Base-by-base conservation (phyloP, 2,329 filamentous ascomycete species). In the Pseudonectria foliicola region DNA sequence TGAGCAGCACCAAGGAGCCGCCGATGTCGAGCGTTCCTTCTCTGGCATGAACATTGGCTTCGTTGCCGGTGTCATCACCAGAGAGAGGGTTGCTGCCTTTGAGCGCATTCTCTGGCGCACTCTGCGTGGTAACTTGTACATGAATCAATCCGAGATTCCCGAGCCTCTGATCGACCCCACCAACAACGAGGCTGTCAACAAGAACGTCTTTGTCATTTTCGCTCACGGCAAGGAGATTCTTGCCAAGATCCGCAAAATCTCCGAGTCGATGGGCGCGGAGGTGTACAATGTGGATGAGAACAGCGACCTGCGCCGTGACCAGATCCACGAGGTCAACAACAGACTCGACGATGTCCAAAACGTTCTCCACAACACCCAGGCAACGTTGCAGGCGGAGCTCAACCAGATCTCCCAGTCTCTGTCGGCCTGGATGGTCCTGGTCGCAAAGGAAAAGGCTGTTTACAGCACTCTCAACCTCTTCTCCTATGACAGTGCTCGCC, bases 131-230 rank as follows among this genome's bases (percentile, higher is more conserved):
- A 98, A 98, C 63, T 70, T 98, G 45, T 98, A 96, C 73, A 98
- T 98, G 92, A 98, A 98, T 66, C 93, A 98, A 70, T 90, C 90
- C 27, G 92, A 98, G 71, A 98, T 98, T 43, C 82, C 88, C 7
- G 90, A 98, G 60, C 80, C 86, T 25, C 82, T 98, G 50, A 73
- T 95, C 59, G 86, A 98, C 61, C 90, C 92, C 12, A 75, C 83
- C 57, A 95, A 79, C 67, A 95, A 96, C 60, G 90, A 96, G 65
- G 73, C 85, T 45, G 75, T 93, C 51, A 80, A 84, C 70, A 98
- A 98, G 79, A 98, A 95, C 52, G 92, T 98, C 37, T 98, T 98
- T 56, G 90, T 98, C 56, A 98, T 98, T 62, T 98, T 98, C 53
- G 92, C 92, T 10, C 92, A 98, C 56, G 92, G 92, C 57, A 95